Evolutionary conservation across 495 filamentous ascomycete genomes (phyloP).

Genomic region (Talaromyces borbonicus): DNA sequence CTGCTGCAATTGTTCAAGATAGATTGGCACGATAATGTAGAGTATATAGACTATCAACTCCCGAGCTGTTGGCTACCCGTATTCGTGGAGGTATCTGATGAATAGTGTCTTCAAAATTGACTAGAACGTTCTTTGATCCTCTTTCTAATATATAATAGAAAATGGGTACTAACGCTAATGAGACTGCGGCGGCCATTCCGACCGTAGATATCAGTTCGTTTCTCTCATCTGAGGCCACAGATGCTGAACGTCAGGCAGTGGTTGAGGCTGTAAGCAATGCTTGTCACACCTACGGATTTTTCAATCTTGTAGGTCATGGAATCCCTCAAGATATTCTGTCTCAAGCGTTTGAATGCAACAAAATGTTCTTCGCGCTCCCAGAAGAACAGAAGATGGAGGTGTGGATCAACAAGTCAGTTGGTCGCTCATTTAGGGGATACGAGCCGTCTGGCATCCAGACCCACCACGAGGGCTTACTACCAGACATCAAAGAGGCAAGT

Average conservation of each 20-base stretch:
- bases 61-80: too few species aligned
- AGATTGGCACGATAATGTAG: too few species aligned
- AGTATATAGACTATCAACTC: too few species aligned
- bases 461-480: slow-evolving; percentile 32
- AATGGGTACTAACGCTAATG: too few species aligned
- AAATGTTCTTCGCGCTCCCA: slow-evolving; percentile 41
- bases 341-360: slow-evolving; percentile 24
- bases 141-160: too few species aligned
- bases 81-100: too few species aligned
- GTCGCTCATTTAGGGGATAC: slow-evolving; percentile 35
- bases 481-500: slow-evolving; percentile 41
- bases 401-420: slow-evolving; percentile 15
- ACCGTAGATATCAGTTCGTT: background rate
- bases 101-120: too few species aligned
- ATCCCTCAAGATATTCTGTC: slow-evolving; percentile 22
- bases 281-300: slow-evolving; percentile 28
- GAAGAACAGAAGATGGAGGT: slow-evolving; percentile 42
- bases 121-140: too few species aligned
- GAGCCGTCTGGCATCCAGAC: slow-evolving; percentile 39
- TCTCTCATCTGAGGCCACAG: background rate
- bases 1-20: too few species aligned
- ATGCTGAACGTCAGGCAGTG: background rate
- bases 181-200: too few species aligned
- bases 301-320: slow-evolving; percentile 39
- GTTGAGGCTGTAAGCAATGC: background rate